Conservation (phyloP, 495 filamentous ascomycete genomes). For the Neurospora sp. region DNA sequence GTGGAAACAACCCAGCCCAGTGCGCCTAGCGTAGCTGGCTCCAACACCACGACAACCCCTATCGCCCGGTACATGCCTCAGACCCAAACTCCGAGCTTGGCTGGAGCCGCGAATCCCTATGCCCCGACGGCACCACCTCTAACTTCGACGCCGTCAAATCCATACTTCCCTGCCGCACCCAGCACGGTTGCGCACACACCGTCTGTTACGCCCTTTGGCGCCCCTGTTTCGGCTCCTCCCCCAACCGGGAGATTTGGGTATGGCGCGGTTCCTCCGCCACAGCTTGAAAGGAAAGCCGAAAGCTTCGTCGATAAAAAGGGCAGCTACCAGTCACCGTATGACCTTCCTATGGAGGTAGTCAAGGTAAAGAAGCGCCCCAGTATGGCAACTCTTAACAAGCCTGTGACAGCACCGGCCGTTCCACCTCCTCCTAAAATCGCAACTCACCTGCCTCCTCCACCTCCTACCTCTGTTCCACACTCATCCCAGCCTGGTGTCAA, state of each 20-base stretch:
- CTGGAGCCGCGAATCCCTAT: conserved; percentile 11
- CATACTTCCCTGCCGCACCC: conserved; percentile 20
- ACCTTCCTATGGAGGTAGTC: conserved; percentile 81
- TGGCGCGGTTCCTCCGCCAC: conserved; percentile 29
- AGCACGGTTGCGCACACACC: conserved; percentile 16
- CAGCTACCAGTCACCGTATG: conserved; percentile 88
- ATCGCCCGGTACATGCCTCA: conserved; percentile 24
- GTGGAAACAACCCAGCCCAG: conserved; percentile 7
- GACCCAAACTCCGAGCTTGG: background rate
- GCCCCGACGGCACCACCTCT: conserved; percentile 15
- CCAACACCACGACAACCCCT: conserved; percentile 3
- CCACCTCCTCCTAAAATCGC: conserved; percentile 47
- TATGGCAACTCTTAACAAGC: conserved; percentile 25
- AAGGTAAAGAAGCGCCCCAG: conserved; percentile 51
- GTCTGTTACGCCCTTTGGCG: conserved; percentile 21
- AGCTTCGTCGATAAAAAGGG: conserved; percentile 90
- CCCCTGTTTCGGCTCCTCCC: conserved; percentile 32
- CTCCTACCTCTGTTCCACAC: conserved; percentile 21
- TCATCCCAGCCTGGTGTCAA: conserved; percentile 19
- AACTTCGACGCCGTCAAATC: conserved; percentile 23
- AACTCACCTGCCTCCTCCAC: conserved; percentile 35
- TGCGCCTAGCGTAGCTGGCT: conserved; percentile 1
- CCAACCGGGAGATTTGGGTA: conserved; percentile 33
- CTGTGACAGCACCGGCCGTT: conserved; percentile 24
- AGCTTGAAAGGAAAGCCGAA: conserved; percentile 45